phyloP scores from a whole-genome alignment of 176 grass and related monocot species.

The Poa pratensis region DNA sequence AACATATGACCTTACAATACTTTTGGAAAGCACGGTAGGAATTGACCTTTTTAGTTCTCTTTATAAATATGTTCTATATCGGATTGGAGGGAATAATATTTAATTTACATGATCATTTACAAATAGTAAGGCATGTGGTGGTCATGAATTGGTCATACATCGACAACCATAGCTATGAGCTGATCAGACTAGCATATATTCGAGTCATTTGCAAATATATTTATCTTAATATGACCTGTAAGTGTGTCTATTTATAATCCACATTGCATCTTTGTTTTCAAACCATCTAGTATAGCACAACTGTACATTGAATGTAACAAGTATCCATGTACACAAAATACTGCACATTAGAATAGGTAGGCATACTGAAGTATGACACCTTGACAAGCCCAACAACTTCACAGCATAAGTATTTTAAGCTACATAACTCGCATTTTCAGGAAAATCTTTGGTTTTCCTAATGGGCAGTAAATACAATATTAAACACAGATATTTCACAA shows the following conservation, averaged over 20 bases:
- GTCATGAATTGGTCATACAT: too few species aligned
- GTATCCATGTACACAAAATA: constrained; percentile 17
- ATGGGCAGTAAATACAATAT: not conserved
- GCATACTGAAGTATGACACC: not conserved
- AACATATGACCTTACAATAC: too few species aligned
- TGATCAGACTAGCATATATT: too few species aligned
- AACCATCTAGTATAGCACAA: not conserved
- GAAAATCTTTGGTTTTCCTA: constrained; percentile 7
- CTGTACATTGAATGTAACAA: constrained; percentile 20
- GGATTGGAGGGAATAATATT: too few species aligned
- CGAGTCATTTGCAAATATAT: too few species aligned
- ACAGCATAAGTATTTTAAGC: not conserved
- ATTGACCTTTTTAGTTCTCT: too few species aligned
- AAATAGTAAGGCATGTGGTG: too few species aligned
- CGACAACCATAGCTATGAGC: too few species aligned
- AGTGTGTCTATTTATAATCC: not conserved
- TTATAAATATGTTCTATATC: too few species aligned
- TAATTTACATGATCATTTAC: too few species aligned
- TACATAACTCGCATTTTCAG: constrained; percentile 30
- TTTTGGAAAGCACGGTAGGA: too few species aligned
- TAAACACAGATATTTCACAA: constrained; percentile 24
- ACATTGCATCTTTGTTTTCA: not conserved
- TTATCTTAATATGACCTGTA: too few species aligned
- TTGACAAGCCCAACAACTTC: constrained; percentile 9
- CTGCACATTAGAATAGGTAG: not conserved